Conservation (phyloP, 2,329 filamentous ascomycete genomes). For the Gaeumannomyces sp. region DNA sequence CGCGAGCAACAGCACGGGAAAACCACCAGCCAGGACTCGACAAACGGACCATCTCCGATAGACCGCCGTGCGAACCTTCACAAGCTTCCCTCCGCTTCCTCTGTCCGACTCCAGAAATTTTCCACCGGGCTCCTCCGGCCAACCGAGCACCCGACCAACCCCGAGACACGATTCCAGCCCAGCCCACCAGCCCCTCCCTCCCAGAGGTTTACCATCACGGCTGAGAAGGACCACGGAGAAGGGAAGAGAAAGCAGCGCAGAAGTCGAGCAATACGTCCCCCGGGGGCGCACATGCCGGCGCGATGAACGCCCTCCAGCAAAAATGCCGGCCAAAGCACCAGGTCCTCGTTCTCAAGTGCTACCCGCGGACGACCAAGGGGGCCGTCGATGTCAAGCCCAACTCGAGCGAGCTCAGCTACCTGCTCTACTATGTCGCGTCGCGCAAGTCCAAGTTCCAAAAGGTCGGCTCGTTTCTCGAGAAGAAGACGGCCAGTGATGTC, state of each 20-base stretch:
- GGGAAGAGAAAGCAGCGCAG: background rate
- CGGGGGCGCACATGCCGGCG: slow-evolving; percentile 18
- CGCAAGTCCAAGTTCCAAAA: slow-evolving; percentile 94
- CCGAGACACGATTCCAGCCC: background rate
- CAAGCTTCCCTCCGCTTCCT: background rate
- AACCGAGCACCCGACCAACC: background rate
- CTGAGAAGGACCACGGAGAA: background rate
- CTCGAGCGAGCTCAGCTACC: slow-evolving; percentile 91
- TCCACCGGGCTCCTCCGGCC: no score
- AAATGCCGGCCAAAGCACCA: slow-evolving; percentile 90
- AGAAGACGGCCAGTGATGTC: slow-evolving; percentile 86
- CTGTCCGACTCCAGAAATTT: background rate
- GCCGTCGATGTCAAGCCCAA: slow-evolving; percentile 92
- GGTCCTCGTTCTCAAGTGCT: slow-evolving; percentile 92
- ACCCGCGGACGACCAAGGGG: slow-evolving; percentile 86
- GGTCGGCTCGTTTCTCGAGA: slow-evolving; percentile 89
- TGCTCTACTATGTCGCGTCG: slow-evolving; percentile 94
- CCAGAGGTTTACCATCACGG: background rate
- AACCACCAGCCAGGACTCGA: background rate
- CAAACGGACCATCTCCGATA: background rate
- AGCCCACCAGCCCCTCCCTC: background rate
- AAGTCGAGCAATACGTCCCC: background rate
- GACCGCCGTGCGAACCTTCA: background rate
- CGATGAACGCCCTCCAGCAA: slow-evolving; percentile 60
- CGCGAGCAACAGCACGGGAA: background rate